phyloP scores from a whole-genome alignment of 331 rosid species.

The Pyrus hybrid region DNA sequence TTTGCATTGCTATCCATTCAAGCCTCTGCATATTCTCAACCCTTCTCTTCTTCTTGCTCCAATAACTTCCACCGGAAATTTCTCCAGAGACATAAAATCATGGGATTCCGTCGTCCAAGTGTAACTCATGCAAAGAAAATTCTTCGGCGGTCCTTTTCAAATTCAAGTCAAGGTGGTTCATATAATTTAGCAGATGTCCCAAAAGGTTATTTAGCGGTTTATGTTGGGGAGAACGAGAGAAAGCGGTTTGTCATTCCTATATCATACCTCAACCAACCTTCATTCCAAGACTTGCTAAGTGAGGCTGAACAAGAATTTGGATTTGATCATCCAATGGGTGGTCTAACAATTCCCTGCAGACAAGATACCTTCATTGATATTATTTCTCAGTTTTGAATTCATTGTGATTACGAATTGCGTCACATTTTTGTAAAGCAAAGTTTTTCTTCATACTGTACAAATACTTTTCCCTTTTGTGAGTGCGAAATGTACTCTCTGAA shows the following conservation, averaged over 20 bases:
- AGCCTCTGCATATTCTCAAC: neutral
- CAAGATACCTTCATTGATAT: slow-evolving; percentile 13
- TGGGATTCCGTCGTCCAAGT: slow-evolving; percentile 6
- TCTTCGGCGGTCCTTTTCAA: neutral
- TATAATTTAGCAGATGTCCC: neutral
- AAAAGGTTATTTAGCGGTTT: slow-evolving; percentile 23
- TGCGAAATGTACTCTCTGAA: no score
- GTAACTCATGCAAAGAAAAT: neutral
- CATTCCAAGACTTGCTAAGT: slow-evolving; percentile 13
- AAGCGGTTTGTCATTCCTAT: neutral
- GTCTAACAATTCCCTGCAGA: slow-evolving; percentile 16
- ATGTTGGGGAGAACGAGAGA: slow-evolving; percentile 16
- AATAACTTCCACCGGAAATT: neutral
- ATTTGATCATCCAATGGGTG: slow-evolving; percentile 22
- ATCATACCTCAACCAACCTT: neutral
- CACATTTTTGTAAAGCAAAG: neutral
- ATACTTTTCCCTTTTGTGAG: neutral
- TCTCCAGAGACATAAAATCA: neutral
- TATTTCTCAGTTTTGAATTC: neutral
- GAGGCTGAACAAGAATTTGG: slow-evolving; percentile 24
- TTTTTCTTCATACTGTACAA: neutral
- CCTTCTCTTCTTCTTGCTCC: neutral
- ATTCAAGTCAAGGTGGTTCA: neutral
- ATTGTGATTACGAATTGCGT: neutral
- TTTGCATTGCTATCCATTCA: neutral